Percentiles rank a stretch among this genome's conserved stretches.
phyloP scores from a whole-genome alignment of 2,329 filamentous ascomycete species.

The Ceratocystis diversiconidia region DNA sequence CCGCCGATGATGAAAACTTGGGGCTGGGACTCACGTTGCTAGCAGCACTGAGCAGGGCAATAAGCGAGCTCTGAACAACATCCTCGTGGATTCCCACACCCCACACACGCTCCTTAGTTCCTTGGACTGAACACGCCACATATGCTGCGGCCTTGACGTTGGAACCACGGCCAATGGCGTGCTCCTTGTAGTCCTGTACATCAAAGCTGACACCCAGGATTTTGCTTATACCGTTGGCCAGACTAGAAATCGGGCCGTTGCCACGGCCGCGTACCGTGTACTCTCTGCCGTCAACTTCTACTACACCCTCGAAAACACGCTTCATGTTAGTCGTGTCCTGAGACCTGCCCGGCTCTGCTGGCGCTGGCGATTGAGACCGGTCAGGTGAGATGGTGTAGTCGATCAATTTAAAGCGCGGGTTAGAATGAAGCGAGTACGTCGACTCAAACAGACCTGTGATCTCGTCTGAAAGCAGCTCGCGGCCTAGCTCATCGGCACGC shows the following conservation, averaged over 20 bases:
- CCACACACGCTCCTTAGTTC: conserved; percentile 62
- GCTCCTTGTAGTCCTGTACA: conserved; percentile 90
- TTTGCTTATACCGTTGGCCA: conserved; percentile 65
- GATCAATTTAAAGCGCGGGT: conserved; percentile 65
- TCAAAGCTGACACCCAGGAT: conserved; percentile 70
- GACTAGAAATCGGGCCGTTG: conserved; percentile 78
- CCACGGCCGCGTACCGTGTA: conserved; percentile 66
- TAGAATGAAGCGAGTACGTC: conserved; percentile 65
- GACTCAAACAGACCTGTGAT: conserved; percentile 80
- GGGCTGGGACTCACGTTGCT: conserved; percentile 53
- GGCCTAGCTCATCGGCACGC: conserved; percentile 62
- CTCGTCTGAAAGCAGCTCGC: conserved; percentile 71
- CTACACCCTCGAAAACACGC: conserved; percentile 71
- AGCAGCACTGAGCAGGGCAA: conserved; percentile 72
- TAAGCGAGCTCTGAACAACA: conserved; percentile 77
- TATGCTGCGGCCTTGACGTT: conserved; percentile 90
- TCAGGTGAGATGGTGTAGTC: conserved; percentile 88
- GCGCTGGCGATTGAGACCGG: conserved; percentile 59
- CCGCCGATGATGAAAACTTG: conserved; percentile 14
- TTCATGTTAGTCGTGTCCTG: conserved; percentile 64
- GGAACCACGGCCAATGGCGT: conserved; percentile 68
- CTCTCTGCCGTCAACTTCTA: conserved; percentile 69
- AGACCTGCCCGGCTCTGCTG: conserved; percentile 53
- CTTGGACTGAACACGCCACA: conserved; percentile 67
- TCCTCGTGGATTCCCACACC: conserved; percentile 86